Conservation (phyloP, 1,284 basidiomycete genomes). For the Malassezia caprae region DNA sequence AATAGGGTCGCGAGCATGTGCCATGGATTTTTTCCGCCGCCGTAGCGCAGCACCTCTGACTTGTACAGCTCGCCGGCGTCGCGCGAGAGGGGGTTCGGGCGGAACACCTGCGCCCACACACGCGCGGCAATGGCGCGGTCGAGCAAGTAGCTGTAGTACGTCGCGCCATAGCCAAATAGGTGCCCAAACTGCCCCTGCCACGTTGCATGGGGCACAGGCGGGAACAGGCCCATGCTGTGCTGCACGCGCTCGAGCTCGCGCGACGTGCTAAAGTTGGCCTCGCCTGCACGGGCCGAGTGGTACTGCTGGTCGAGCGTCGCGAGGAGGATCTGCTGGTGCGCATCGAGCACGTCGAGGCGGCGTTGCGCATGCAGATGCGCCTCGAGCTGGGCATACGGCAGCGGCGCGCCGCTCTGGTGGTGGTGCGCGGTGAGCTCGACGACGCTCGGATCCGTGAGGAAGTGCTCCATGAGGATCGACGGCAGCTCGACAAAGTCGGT, state of each 20-base stretch:
- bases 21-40: conserved; percentile 90
- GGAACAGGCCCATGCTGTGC: conserved; percentile 19
- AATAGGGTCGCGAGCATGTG: conserved; percentile 72
- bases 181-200: conserved; percentile 95
- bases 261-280: conserved; percentile 59
- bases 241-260: conserved; percentile 51
- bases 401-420: conserved; percentile 57
- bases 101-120: conserved; percentile 73
- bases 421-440: conserved; percentile 65
- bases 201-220: conserved; percentile 51
- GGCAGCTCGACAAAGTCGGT: conserved; percentile 97
- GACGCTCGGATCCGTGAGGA: conserved; percentile 72
- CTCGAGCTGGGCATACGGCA: conserved; percentile 58
- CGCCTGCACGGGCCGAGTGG: conserved; percentile 57
- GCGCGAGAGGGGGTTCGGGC: conserved; percentile 45
- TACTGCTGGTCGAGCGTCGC: conserved; percentile 81
- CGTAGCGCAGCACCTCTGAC: conserved; percentile 63
- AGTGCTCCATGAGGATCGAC: conserved; percentile 95
- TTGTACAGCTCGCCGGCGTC: conserved; percentile 67
- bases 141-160: conserved; percentile 93
- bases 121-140: conserved; percentile 87
- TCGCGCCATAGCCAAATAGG: conserved; percentile 88
- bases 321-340: conserved; percentile 80
- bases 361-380: conserved; percentile 22
- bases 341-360: conserved; percentile 56